phyloP scores from a whole-genome alignment of 495 filamentous ascomycete genomes.

The Xylaria grammica region DNA sequence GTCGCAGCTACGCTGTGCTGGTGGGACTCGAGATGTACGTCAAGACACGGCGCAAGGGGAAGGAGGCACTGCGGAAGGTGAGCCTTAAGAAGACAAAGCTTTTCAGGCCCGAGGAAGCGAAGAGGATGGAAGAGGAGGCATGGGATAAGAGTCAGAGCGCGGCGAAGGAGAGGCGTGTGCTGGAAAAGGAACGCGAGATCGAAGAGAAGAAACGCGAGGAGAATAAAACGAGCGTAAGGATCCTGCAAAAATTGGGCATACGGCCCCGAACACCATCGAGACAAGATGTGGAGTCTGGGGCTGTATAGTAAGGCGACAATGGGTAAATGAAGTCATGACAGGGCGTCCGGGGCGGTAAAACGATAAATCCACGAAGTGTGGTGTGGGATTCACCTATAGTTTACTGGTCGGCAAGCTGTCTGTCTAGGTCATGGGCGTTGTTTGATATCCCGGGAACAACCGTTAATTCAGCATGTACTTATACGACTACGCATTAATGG shows the following conservation, averaged over 20 bases:
- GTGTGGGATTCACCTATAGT: not conserved
- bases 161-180: conserved; percentile 47
- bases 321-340: not conserved
- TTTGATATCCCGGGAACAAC: conserved; percentile 11
- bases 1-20: conserved; percentile 79
- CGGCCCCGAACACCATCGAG: conserved; percentile 32
- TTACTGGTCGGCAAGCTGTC: not conserved
- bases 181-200: conserved; percentile 43
- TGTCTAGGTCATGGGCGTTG: conserved; percentile 1
- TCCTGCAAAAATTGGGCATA: conserved; percentile 43
- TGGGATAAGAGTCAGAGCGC: conserved; percentile 58
- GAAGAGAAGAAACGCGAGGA: conserved; percentile 44
- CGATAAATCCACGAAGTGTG: too few relatives aligned
- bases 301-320: not conserved
- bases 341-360: not conserved
- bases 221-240: conserved; percentile 37
- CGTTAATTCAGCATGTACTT: not conserved
- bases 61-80: conserved; percentile 46
- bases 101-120: conserved; percentile 49
- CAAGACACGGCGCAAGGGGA: conserved; percentile 64
- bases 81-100: conserved; percentile 42
- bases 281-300: conserved; percentile 17
- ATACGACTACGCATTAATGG: not conserved
- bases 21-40: conserved; percentile 83
- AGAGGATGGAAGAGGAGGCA: conserved; percentile 47